Evolutionary conservation across 139 green algal species (phyloP).

Genomic region (Picochlorum sp.): DNA sequence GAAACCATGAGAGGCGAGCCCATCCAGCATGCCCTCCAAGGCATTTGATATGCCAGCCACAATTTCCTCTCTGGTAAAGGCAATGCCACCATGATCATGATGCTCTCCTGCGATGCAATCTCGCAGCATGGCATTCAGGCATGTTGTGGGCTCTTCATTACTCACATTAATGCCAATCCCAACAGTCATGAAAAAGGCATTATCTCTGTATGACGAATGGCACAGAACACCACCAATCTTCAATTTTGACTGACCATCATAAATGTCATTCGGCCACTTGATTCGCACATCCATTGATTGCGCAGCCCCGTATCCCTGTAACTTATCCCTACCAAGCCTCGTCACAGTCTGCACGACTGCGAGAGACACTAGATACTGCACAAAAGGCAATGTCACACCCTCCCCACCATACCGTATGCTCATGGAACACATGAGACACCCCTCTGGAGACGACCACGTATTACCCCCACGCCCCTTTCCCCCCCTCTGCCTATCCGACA

Average conservation of each 20-base stretch:
- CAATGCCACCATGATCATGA: neutral
- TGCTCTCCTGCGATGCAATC: conserved; percentile 6
- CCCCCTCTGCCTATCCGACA: conserved; percentile 56
- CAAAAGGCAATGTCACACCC: conserved; percentile 67
- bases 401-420: conserved; percentile 28
- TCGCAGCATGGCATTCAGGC: conserved; percentile 63
- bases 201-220: conserved; percentile 60
- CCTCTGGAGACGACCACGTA: conserved; percentile 71
- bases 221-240: conserved; percentile 92
- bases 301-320: neutral
- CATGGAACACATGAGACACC: conserved; percentile 91
- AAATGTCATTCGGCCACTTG: conserved; percentile 98
- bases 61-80: conserved; percentile 27
- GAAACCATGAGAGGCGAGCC: conserved; percentile 57
- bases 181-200: conserved; percentile 57
- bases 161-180: conserved; percentile 85
- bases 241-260: conserved; percentile 35
- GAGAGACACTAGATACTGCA: conserved; percentile 90
- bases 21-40: conserved; percentile 48
- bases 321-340: conserved; percentile 11
- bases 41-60: conserved; percentile 40
- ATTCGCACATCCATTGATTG: conserved; percentile 60
- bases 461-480: conserved; percentile 83
- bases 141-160: conserved; percentile 86
- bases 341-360: conserved; percentile 75